A percentile compares a stretch with the other conserved stretches of the same genome.
Evolutionary conservation across 2,329 filamentous ascomycete species (phyloP).

Genomic region (Phaeosphaeria sp.): DNA sequence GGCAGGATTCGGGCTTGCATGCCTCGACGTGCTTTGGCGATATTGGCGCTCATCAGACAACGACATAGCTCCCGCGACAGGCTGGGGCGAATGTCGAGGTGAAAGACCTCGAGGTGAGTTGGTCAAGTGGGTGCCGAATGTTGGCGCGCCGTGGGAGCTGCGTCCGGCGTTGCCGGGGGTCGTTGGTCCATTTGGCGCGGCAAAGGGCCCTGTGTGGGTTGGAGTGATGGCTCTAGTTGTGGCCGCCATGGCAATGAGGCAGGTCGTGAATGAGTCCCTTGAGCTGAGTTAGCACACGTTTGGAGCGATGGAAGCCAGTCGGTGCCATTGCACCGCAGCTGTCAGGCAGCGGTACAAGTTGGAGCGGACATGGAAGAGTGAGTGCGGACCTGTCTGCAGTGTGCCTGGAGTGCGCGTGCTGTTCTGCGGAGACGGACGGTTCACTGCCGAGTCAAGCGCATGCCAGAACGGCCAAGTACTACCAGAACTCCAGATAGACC

Average conservation of each 20-base stretch:
- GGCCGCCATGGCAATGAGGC: slow-evolving; percentile 49
- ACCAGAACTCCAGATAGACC: slow-evolving; percentile 14
- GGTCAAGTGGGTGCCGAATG: slow-evolving; percentile 49
- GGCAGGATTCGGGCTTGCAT: slow-evolving; percentile 58
- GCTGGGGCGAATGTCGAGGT: slow-evolving; percentile 49
- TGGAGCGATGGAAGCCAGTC: not conserved
- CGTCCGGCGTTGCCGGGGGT: slow-evolving; percentile 47
- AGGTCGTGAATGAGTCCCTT: slow-evolving; percentile 8
- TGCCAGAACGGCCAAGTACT: slow-evolving; percentile 16
- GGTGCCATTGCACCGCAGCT: not conserved
- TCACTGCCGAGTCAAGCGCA: slow-evolving; percentile 14
- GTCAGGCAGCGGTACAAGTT: not conserved
- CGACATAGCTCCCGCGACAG: slow-evolving; percentile 57
- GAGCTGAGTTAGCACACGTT: slow-evolving; percentile 15
- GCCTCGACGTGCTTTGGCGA: slow-evolving; percentile 51
- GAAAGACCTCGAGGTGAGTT: slow-evolving; percentile 53
- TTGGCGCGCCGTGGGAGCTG: slow-evolving; percentile 36
- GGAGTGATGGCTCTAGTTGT: slow-evolving; percentile 54
- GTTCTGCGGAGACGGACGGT: slow-evolving; percentile 3
- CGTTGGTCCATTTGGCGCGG: slow-evolving; percentile 47
- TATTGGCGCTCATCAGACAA: slow-evolving; percentile 56
- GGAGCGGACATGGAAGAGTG: not conserved
- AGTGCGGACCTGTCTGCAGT: slow-evolving; percentile 28
- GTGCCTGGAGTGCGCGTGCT: slow-evolving; percentile 19
- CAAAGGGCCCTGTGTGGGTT: slow-evolving; percentile 50